phyloP scores from a whole-genome alignment of 202 grass and related monocot genomes.

The Digitaria exilis region DNA sequence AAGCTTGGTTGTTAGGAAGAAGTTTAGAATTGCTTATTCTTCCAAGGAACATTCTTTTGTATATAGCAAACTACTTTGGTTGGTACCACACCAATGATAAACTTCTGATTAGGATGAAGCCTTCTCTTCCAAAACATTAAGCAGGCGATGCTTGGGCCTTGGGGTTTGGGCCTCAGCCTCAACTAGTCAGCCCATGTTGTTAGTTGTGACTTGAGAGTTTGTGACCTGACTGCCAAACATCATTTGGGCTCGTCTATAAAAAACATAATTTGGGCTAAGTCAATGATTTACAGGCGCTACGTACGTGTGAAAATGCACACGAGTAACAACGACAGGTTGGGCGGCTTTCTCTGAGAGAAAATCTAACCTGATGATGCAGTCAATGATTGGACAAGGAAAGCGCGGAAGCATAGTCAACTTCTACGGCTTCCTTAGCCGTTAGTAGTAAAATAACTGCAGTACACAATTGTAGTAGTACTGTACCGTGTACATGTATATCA shows the following conservation, averaged over 20 bases:
- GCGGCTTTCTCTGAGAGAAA: not conserved
- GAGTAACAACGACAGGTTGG: not conserved
- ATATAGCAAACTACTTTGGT: not conserved
- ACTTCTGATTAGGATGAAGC: not conserved
- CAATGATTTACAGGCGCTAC: not conserved
- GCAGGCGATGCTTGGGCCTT: not conserved
- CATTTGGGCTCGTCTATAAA: not conserved
- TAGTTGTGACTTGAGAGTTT: too few relatives aligned
- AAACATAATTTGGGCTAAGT: too few relatives aligned
- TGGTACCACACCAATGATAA: conserved; percentile 5
- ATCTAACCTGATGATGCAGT: not conserved
- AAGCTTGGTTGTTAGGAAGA: not conserved
- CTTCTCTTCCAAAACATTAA: conserved; percentile 2
- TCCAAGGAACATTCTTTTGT: not conserved
- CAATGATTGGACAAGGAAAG: not conserved
- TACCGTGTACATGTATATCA: not conserved
- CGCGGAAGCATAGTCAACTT: not conserved
- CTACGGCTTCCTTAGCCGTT: not conserved
- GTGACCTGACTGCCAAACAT: not conserved
- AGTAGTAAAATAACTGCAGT: not conserved
- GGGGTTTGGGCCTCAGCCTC: not conserved
- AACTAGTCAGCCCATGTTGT: not conserved
- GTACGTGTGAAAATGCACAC: not conserved
- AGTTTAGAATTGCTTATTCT: not conserved
- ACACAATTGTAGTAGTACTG: not conserved